phyloP scores from a whole-genome alignment of 129 eudicot species.

The Centrapalus pauciflorus region DNA sequence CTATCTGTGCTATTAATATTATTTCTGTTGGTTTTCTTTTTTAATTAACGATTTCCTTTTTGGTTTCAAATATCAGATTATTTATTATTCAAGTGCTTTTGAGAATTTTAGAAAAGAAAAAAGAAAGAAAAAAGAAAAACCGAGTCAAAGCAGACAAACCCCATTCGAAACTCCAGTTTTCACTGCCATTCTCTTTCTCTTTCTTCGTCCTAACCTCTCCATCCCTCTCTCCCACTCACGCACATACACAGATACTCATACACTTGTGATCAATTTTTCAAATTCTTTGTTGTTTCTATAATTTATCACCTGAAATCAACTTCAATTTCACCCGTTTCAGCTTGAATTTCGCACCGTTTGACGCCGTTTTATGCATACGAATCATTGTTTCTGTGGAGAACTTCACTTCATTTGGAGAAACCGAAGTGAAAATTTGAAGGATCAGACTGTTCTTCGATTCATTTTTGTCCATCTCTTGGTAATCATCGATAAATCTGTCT shows the following conservation, averaged over 20 bases:
- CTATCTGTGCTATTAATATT: too few relatives aligned
- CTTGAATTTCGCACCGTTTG: conserved; percentile 18
- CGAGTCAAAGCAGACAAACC: conserved; percentile 16
- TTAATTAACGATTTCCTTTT: too few relatives aligned
- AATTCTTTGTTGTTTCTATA: background rate
- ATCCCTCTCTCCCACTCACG: conserved; percentile 9
- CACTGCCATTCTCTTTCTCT: background rate
- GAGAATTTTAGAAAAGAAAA: background rate
- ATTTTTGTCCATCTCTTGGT: conserved; percentile 2
- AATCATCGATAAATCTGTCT: background rate
- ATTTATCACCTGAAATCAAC: conserved; percentile 16
- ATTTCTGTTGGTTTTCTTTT: too few relatives aligned
- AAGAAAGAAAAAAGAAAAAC: background rate
- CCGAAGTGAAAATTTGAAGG: conserved; percentile 9
- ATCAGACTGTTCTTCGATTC: background rate
- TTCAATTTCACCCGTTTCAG: background rate
- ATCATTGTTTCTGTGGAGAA: background rate
- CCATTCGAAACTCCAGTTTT: conserved; percentile 7
- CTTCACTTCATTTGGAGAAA: conserved; percentile 4
- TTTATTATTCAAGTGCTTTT: too few relatives aligned
- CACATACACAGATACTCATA: conserved; percentile 8
- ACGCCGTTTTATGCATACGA: conserved; percentile 15
- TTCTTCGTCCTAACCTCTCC: conserved; percentile 25
- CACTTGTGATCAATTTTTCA: background rate
- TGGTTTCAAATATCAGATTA: too few relatives aligned